These are phyloP conservation scores for Hypoxylon lienhwacheense DNA, from an alignment of 495 filamentous ascomycete species.

Conservation along the genomic window DNA sequence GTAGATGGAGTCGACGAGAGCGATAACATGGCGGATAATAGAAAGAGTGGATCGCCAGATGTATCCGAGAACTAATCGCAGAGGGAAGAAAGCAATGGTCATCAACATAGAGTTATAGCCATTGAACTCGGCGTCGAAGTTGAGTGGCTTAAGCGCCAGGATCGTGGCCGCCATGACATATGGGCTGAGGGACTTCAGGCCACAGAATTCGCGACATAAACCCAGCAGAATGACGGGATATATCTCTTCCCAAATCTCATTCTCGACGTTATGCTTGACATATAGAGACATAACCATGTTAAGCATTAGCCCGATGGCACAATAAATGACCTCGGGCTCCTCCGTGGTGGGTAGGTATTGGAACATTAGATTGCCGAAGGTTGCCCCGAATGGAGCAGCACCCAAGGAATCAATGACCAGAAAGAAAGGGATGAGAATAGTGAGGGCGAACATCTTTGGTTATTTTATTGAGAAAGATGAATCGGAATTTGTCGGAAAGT, in stretches of 20 bases:
- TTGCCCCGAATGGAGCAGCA: conserved; percentile 1
- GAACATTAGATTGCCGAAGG: conserved; percentile 7
- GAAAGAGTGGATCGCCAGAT: neutral
- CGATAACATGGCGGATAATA: neutral
- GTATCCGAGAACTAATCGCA: neutral
- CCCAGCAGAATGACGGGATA: conserved; percentile 4
- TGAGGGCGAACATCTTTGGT: conserved; percentile 14
- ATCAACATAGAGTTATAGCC: neutral
- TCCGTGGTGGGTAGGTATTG: neutral
- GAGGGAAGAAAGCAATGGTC: neutral
- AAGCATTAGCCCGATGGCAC: neutral
- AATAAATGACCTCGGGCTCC: neutral
- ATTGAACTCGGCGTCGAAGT: neutral
- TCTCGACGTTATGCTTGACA: neutral
- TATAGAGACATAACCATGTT: neutral
- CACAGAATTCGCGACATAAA: conserved; percentile 4
- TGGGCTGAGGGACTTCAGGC: neutral
- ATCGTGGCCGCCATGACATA: neutral
- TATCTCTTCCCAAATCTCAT: neutral
- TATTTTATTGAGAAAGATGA: neutral
- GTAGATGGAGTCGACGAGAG: neutral
- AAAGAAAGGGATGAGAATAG: conserved; percentile 7
- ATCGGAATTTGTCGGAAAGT: too few relatives aligned
- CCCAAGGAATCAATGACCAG: conserved; percentile 11
- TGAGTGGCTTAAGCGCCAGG: neutral